phyloP scores from a whole-genome alignment of 2,329 filamentous ascomycete genomes.

The Ophiostoma sp. region DNA sequence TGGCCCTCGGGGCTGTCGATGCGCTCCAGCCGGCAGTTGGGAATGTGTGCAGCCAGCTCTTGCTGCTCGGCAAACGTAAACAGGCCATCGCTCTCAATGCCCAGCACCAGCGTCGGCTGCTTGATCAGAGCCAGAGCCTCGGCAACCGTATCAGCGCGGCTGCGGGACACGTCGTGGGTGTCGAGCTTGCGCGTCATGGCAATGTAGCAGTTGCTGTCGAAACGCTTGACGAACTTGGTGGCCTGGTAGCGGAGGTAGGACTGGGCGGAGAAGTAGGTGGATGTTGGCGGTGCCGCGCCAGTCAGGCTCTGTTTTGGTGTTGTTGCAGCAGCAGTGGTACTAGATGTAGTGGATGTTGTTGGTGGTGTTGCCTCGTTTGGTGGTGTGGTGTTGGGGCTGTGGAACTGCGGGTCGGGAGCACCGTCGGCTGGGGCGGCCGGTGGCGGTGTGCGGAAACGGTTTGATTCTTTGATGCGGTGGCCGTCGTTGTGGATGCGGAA shows the following conservation, averaged over 20 bases:
- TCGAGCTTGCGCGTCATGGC: conserved; percentile 97
- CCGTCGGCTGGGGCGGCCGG: neutral
- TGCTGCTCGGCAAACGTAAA: conserved; percentile 97
- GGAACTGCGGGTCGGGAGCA: conserved; percentile 28
- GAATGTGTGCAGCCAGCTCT: conserved; percentile 78
- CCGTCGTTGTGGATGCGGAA: conserved; percentile 81
- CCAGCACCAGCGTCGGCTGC: conserved; percentile 85
- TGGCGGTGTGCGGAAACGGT: conserved; percentile 39
- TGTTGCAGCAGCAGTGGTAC: conserved; percentile 42
- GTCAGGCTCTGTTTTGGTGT: conserved; percentile 40
- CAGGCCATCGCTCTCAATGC: conserved; percentile 90
- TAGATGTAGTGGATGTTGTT: neutral
- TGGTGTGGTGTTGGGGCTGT: conserved; percentile 23
- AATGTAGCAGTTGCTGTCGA: conserved; percentile 98
- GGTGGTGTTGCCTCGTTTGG: neutral
- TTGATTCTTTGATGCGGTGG: conserved; percentile 56
- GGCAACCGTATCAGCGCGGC: conserved; percentile 61
- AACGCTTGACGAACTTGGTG: conserved; percentile 91
- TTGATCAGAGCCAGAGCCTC: conserved; percentile 75
- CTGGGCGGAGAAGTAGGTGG: conserved; percentile 95
- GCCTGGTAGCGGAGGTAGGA: conserved; percentile 97
- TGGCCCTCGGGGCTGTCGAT: conserved; percentile 95
- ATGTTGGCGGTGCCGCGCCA: conserved; percentile 51
- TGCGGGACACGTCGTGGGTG: conserved; percentile 87
- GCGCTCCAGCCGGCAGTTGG: conserved; percentile 68